phyloP scores from a whole-genome alignment of 2,329 filamentous ascomycete genomes.

The Diaporthe citriasiana region DNA sequence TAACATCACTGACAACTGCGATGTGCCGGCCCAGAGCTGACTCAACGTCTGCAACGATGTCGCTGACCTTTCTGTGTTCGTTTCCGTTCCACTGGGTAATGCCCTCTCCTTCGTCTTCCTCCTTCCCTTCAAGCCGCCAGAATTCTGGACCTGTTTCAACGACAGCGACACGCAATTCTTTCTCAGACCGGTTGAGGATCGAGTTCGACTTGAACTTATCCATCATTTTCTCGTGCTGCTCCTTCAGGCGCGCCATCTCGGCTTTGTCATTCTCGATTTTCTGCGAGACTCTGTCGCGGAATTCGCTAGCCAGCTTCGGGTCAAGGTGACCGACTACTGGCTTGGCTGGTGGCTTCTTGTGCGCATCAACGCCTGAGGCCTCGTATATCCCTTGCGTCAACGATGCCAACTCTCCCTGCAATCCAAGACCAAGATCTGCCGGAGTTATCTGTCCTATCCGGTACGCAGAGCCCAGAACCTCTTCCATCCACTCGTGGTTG shows the following conservation, averaged over 20 bases:
- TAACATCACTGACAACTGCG: constrained; percentile 73
- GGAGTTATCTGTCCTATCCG: constrained; percentile 87
- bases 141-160: constrained; percentile 72
- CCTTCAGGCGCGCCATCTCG: constrained; percentile 89
- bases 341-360: constrained; percentile 64
- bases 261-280: constrained; percentile 80
- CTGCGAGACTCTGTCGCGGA: constrained; percentile 81
- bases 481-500: constrained; percentile 99
- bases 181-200: constrained; percentile 80
- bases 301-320: constrained; percentile 83
- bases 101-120: constrained; percentile 65
- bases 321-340: constrained; percentile 78
- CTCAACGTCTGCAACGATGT: constrained; percentile 83
- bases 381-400: constrained; percentile 91
- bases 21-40: constrained; percentile 76
- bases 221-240: constrained; percentile 81
- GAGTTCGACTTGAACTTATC: constrained; percentile 80
- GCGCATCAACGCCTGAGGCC: constrained; percentile 65
- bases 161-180: constrained; percentile 77
- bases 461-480: constrained; percentile 93
- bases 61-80: constrained; percentile 72
- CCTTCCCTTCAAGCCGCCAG: constrained; percentile 74
- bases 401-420: constrained; percentile 83
- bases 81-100: constrained; percentile 55
- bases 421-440: constrained; percentile 87